A percentile compares a stretch with the other conserved stretches of the same genome.
Evolutionary conservation across 2,329 filamentous ascomycete species (phyloP).

Genomic region (Colletotrichum lindemuthianum): DNA sequence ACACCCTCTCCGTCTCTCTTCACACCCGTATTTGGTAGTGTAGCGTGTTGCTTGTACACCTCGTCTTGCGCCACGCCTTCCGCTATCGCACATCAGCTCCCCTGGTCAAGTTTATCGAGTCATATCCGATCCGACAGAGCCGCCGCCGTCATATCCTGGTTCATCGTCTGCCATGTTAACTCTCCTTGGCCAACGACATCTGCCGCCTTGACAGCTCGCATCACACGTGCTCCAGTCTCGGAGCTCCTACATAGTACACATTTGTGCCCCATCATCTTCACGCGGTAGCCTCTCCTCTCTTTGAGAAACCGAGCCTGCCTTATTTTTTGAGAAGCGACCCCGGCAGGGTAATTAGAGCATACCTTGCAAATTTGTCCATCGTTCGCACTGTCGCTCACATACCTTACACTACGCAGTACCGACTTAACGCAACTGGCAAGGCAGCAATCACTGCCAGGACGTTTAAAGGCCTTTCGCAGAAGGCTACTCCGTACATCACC

Average conservation of each 20-base stretch:
- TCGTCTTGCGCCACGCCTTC: not conserved
- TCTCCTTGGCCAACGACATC: slow-evolving; percentile 13
- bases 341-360: too few relatives aligned
- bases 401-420: too few relatives aligned
- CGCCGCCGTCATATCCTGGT: slow-evolving; percentile 28
- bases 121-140: slow-evolving; percentile 35
- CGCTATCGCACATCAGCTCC: slow-evolving; percentile 33
- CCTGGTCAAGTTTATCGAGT: slow-evolving; percentile 18
- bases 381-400: too few relatives aligned
- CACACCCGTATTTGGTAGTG: too few relatives aligned
- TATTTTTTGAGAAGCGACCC: too few relatives aligned
- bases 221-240: slow-evolving; percentile 16
- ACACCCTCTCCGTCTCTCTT: not conserved
- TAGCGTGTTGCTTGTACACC: too few relatives aligned
- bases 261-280: slow-evolving; percentile 29
- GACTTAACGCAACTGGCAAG: not conserved
- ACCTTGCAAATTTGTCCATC: too few relatives aligned
- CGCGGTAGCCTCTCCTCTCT: not conserved
- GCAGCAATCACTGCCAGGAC: not conserved
- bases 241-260: slow-evolving; percentile 27
- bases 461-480: not conserved
- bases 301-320: too few relatives aligned
- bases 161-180: slow-evolving; percentile 8
- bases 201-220: slow-evolving; percentile 21
- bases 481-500: not conserved